Base-by-base conservation (phyloP, 2,329 filamentous ascomycete genomes). In the Talaromyces sp. region DNA sequence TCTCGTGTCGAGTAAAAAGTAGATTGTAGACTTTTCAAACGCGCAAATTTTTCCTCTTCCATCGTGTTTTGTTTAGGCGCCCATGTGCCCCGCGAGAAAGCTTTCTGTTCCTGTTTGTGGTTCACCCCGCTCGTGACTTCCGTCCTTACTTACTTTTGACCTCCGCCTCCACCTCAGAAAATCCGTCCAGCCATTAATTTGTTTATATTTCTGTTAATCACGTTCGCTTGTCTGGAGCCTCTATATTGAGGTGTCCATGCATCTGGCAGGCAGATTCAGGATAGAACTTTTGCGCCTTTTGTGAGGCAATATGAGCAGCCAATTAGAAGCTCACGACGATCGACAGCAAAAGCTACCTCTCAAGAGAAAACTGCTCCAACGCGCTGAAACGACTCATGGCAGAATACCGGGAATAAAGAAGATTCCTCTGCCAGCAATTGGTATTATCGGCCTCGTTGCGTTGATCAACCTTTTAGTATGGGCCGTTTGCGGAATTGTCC, bases 381-480 rank as follows among this genome's bases (percentile, higher is more conserved):
- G 68, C 62, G 79, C 78, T 1, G 75, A 77, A 31, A 65, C 63
- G 54, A 81, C 80, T 54, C 83, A 85, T 68, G 68, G 75, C 54
- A 77, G 78, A 4, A 74, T 84, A 26, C 85, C 85, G 0, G 82
- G 81, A 9, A 69, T 88, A 12, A 76, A 80, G 32, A 82, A 78
- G 60, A 76, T 87, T 3, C 85, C 85, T 0, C 79, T 85, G 4
- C 72, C 79, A 1, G 84, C 82, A 0, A 75, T 87, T 43, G 81
- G 80, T 1, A 85, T 87, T 31, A 85, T 87, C 29, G 53, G 79
- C 1, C 71, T 82, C 0, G 72, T 88, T 46, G 75, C 81, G 1
- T 54, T 79, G 3, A 70, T 85, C 56, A 87, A 88, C 69, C 66
- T 82, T 3, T 57, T 84, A 2, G 82, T 84, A 9, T 88, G 85